Percentiles rank a stretch among this genome's conserved stretches.
phyloP scores from a whole-genome alignment of 768 basidiomycete genomes.

The Pleurotus pulmonarius region DNA sequence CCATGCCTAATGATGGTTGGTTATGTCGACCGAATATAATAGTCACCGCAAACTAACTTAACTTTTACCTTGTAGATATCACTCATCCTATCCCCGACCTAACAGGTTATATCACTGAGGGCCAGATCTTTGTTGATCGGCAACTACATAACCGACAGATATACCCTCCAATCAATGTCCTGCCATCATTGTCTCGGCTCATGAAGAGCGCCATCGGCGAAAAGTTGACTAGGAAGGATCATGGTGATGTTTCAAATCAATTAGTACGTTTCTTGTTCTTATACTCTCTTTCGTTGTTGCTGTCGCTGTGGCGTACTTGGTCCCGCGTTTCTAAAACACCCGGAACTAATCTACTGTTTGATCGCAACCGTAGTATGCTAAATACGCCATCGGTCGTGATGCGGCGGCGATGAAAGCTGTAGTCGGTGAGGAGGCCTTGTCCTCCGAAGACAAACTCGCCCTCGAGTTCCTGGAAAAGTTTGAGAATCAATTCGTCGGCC shows the following conservation, averaged over 20 bases:
- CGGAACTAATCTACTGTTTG: not conserved
- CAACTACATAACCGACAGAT: constrained; percentile 96
- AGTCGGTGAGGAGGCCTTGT: constrained; percentile 96
- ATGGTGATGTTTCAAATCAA: constrained; percentile 99
- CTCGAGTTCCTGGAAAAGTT: constrained; percentile 98
- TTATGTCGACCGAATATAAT: constrained; percentile 12
- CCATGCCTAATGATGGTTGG: constrained; percentile 99
- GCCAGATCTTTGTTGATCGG: constrained; percentile 98
- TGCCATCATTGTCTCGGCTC: constrained; percentile 96
- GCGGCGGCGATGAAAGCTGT: constrained; percentile 99
- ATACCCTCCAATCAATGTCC: constrained; percentile 98
- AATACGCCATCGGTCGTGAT: constrained; percentile 97
- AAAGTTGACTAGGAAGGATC: constrained; percentile 95
- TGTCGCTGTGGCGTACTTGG: constrained; percentile 1
- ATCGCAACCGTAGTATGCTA: constrained; percentile 69
- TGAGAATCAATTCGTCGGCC: constrained; percentile 95
- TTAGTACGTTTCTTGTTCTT: constrained; percentile 52
- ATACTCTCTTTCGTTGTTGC: not conserved
- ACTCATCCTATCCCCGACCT: constrained; percentile 99
- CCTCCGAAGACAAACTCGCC: constrained; percentile 92
- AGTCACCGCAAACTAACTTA: constrained; percentile 9
- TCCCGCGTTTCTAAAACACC: constrained; percentile 10
- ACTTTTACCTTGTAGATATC: constrained; percentile 65
- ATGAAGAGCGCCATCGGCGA: constrained; percentile 99
- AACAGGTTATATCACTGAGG: constrained; percentile 99